phyloP scores from a whole-genome alignment of 1,284 basidiomycete species.

The Ganoderma boninense region DNA sequence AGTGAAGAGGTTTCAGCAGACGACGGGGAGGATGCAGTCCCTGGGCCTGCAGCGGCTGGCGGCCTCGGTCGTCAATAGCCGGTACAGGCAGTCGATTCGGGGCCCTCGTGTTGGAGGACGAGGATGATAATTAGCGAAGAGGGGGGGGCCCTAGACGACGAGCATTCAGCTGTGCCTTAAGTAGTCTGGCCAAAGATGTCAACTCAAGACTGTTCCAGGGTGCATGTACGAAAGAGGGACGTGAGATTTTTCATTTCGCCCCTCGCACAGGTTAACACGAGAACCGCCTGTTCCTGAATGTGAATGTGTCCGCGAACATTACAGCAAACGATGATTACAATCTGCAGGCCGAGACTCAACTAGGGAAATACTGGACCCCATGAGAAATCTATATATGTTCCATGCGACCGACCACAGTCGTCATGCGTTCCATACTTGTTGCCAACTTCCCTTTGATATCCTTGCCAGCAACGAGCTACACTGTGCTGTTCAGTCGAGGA shows the following conservation, averaged over 20 bases:
- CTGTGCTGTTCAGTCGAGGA: neutral
- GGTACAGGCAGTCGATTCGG: conserved; percentile 31
- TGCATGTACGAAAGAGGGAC: no score
- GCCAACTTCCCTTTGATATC: neutral
- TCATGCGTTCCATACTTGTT: no score
- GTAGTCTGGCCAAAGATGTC: neutral
- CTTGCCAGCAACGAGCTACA: neutral
- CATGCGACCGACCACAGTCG: no score
- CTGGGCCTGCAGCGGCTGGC: neutral
- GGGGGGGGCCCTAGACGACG: neutral
- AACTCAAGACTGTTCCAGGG: no score
- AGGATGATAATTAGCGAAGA: neutral
- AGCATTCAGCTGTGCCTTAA: neutral
- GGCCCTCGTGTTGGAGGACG: conserved; percentile 33
- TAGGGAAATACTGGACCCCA: no score
- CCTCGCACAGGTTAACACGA: no score
- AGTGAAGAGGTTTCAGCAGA: conserved; percentile 12
- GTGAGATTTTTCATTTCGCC: no score
- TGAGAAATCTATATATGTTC: no score
- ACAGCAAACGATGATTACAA: no score
- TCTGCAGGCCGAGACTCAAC: no score
- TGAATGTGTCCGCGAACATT: no score
- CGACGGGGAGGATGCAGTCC: conserved; percentile 22
- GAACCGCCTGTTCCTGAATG: no score
- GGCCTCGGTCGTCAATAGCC: neutral